phyloP scores from a whole-genome alignment of 768 basidiomycete genomes.

The Tubosaeta brunneosetosa region DNA sequence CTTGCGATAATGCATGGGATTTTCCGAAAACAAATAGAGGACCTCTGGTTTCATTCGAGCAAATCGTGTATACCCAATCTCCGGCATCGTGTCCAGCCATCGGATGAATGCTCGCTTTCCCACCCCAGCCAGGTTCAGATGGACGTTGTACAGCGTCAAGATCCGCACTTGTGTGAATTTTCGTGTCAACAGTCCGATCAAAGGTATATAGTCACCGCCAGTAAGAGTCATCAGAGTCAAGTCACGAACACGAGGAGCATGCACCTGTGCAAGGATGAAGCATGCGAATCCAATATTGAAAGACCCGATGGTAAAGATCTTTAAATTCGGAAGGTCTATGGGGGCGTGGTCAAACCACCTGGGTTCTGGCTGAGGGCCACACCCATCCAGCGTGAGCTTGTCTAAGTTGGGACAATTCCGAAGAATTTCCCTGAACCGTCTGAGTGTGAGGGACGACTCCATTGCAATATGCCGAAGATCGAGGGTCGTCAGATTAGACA shows the following conservation, averaged over 20 bases:
- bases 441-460: conserved; percentile 44
- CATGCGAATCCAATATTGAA: conserved; percentile 45
- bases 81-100: conserved; percentile 58
- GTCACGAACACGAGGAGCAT: conserved; percentile 54
- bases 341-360: conserved; percentile 33
- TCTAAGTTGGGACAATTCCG: conserved; percentile 42
- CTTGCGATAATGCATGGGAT: conserved; percentile 28
- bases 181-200: conserved; percentile 44
- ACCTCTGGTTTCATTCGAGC: conserved; percentile 40
- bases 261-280: conserved; percentile 45
- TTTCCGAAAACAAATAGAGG: conserved; percentile 46
- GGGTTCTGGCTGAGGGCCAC: conserved; percentile 43
- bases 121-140: conserved; percentile 27
- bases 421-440: conserved; percentile 52
- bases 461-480: conserved; percentile 61
- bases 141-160: conserved; percentile 47
- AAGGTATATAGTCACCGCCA: conserved; percentile 46
- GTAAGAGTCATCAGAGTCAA: conserved; percentile 53
- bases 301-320: conserved; percentile 53
- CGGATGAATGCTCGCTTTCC: conserved; percentile 35
- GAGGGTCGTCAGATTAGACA: conserved; percentile 55
- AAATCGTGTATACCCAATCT: conserved; percentile 46
- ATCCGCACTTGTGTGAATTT: conserved; percentile 50
- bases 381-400: conserved; percentile 59
- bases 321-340: conserved; percentile 46